Evolutionary conservation across 179 eudicot genomes (phyloP), one percentile per base, ranked within the genome.

Genomic region (Carnegiea gigantea): DNA sequence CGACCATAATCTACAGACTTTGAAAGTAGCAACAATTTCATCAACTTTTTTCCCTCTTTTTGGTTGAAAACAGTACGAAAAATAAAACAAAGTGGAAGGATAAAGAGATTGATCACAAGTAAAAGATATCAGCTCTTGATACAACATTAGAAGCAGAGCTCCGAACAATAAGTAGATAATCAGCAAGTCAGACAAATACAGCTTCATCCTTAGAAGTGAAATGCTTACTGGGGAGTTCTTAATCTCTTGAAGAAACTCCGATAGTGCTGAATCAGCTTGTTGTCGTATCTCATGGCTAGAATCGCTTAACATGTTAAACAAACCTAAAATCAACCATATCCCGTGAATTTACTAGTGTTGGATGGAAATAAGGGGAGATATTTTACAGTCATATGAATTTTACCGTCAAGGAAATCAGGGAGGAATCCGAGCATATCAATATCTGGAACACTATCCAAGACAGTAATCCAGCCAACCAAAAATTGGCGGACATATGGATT

Each of bases 1-100:
- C 99, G 96, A 80, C 99, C 99, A 89, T 94, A 96, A 88, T 96
- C 99, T 92, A 96, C 99, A 87, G 98, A 96, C 99, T 96, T 90
- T 85, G 87, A 88, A 73, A 88, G 86, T 60, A 86, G 78, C 77
- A 90, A 82, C 74, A 75, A 75, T 88, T 64, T 33, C 84, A 87
- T 87, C 86, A 86, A 79, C 46, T 70, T 70, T 70, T 70, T 28
- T 12, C n/a, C 8, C 46, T 40, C 73, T 15, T 70, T 70, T 70
- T 70, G 11, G 33, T 30, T 11, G 44, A 70, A 5, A 70, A 70
- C 13, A 70, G 73, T 18, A 36, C 6, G 44, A 18, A 70, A 83
- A 67, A 75, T 78, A 75, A 49, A 23, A 70, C 75, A 79, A 64
- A 15, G 73, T 53, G 62, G 21, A 80, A 70, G 65, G 70, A 54